Base-by-base conservation (phyloP, 1,284 basidiomycete genomes). In the Ceratobasidium sp. region DNA sequence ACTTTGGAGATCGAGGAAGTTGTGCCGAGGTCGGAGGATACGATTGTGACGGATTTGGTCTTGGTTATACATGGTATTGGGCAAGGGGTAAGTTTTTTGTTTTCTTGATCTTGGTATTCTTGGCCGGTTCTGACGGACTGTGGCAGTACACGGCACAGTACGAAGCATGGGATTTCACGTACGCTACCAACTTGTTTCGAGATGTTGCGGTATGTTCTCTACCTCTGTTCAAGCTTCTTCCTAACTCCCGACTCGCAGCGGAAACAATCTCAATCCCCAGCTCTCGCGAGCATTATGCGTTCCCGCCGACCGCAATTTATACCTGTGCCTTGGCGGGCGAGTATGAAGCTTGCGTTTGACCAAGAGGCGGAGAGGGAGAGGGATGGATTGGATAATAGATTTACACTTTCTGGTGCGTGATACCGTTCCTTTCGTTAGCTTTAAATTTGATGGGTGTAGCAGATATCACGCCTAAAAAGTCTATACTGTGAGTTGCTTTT, bases 251-350 rank as follows among this genome's bases (percentile, higher is more conserved):
- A 48, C 34, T 46, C 22, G 22, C 53, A 83, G 84, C 41, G 69
- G 54, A 84, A 83, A n/a, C n/a, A 74, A 79, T 79, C 83, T 0
- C 74, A 76, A 11, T 80, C 83, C 39, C 84, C 84, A 2, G 83
- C 84, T 13, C 76, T 86, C 0, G 77, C 81, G 0, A 84, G 82
- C 0, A 83, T 86, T 56, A 83, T 85, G 76, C 79, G 84, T 11
- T 79, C 83, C 58, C 79, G 84, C 7, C 82, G 85, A 48, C 80
- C 84, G 2, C 85, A 86, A 76, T 83, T 88, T 41, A 79, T 88
- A 2, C 87, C 86, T 0, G 83, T 88, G 5, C 85, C 85, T 76
- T 88, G 87, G 87, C 81, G 87, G 34, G 83, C 85, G 1, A 84
- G 81, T 8, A 80, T 88, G 24, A 80, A 85, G 51, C 79, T 86